Base-by-base conservation (phyloP, 305 asterid species). In the Nicotiana rustica region DNA sequence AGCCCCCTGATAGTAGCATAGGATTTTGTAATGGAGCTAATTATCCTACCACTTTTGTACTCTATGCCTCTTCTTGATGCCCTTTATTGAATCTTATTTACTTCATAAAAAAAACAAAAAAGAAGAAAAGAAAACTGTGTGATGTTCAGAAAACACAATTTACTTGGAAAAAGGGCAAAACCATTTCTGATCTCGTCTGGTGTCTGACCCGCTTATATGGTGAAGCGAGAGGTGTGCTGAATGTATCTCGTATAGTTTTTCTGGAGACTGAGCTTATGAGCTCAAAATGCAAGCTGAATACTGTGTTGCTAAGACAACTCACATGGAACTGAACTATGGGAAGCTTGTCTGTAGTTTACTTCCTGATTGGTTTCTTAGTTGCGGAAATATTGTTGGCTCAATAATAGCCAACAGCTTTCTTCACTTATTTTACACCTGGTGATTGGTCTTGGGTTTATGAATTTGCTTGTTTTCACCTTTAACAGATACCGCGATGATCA, bases 401-500 rank as follows among this genome's bases (percentile, higher is more conserved):
- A 18, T 69, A 41, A 41, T 18, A 3, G 14, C 14, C 0, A 4
- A 71, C 62, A 71, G 12, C 38, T 71, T 44, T 19, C 12, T 44
- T 71, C 61, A 44, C 19, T 71, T 44, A 19, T 5, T 71, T 13
- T 71, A 21, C 78, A 5, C 25, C 36, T 44, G 61, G 14, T 47
- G 79, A 52, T 29, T 76, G 49, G 29, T 75, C 65, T 75, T 75
- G 29, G 66, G 44, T 25, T 75, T 21, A 52, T 25, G 47, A 52
- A 2, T 75, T 52, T 59, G 44, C 6, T 12, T 14, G 66, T 15
- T 75, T 75, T 55, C 80, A 9, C 44, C 65, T 15, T 76, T 18
- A 29, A 76, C 77, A 85, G 92, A 88, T 38, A 83, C 84, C 86
- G 90, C 75, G 92, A 92, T 86, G 80, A 76, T 44, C 88, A 88